A percentile compares a stretch with the other conserved stretches of the same genome.
phyloP scores from a whole-genome alignment of 345 rosid species.

The Fremontodendron californicum region DNA sequence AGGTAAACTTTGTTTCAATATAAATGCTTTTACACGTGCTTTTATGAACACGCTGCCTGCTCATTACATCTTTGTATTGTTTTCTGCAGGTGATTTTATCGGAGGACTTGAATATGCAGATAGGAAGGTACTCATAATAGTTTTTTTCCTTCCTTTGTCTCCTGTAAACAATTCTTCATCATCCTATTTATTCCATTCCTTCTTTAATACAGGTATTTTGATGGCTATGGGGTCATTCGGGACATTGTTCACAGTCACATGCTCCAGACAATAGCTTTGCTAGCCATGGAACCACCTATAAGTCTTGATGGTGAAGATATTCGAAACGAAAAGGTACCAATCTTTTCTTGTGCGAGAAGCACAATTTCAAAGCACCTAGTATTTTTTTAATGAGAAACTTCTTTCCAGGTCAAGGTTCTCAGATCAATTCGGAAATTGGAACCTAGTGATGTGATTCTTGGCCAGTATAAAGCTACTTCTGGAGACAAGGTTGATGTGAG shows the following conservation, averaged over 20 bases:
- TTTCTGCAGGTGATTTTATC: slow-evolving; percentile 60
- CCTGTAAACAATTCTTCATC: slow-evolving; percentile 9
- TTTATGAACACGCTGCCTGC: background rate
- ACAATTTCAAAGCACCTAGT: background rate
- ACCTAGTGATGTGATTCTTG: slow-evolving; percentile 61
- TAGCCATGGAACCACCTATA: slow-evolving; percentile 83
- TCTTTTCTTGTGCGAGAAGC: background rate
- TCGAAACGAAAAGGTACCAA: slow-evolving; percentile 64
- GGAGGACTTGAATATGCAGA: slow-evolving; percentile 41
- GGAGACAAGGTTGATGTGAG: slow-evolving; percentile 36
- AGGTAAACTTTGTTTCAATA: slow-evolving; percentile 31
- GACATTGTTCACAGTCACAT: slow-evolving; percentile 74
- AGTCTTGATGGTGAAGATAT: slow-evolving; percentile 82
- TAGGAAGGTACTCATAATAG: slow-evolving; percentile 37
- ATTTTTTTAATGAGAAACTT: slow-evolving; percentile 2
- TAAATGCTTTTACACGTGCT: background rate
- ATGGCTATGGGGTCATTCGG: slow-evolving; percentile 74
- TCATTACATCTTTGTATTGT: slow-evolving; percentile 19
- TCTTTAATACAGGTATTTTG: slow-evolving; percentile 50
- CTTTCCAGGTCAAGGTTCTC: slow-evolving; percentile 66
- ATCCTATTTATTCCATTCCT: background rate
- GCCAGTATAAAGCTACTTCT: slow-evolving; percentile 57
- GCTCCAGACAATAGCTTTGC: slow-evolving; percentile 69
- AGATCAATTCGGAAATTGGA: slow-evolving; percentile 54
- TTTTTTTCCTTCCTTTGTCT: background rate